Evolutionary conservation across 2,329 filamentous ascomycete genomes (phyloP), one percentile per base, ranked within the genome.

Genomic region (Talaromyces piceae): DNA sequence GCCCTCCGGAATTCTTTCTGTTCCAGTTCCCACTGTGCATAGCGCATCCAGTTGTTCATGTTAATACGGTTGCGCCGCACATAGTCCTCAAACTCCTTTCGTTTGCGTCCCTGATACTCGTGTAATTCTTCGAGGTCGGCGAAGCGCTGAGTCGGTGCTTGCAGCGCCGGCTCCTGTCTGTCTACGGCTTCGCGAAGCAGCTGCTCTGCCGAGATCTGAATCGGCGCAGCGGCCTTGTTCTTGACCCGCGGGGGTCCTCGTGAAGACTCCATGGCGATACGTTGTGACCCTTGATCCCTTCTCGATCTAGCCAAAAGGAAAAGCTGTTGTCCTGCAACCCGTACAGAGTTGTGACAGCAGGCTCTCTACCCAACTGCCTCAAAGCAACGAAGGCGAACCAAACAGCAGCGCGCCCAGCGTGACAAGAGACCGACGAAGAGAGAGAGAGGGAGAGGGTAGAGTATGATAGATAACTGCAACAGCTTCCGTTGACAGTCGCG

Each of bases 41-140:
- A 98, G 64, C 91, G 87, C 79, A 93, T 89, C 93, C 93, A 98
- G 72, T 97, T 97, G 77, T 95, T 95, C 79, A 97, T 90, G 65
- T 94, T 95, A 67, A 96, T 80, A 64, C 91, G 77, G 67, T 97
- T 97, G 57, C 93, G 87, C 57, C 90, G 85, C 54, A 97, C 88
- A 84, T 97, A 97, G 75, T 95, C 88, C 72, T 98, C 93, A 61
- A 95, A 98, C 64, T 95, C 93, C 70, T 91, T 93, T 60, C 93
- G 81, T 74, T 97, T 97, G 57, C 93, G 83, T 50, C 91, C 91
- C 71, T 98, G 93, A 71, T 88, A 95, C 72, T 97, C 93, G 74
- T 97, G 91, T 45, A 98, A 82, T 75, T 98, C 93, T 75, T 98
- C 93, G 61, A 98, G 81, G 63, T 98, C 93, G 59, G 88, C 88